These are phyloP conservation scores for Herpetomonas samuelpessoai DNA, from an alignment of 208 protist genomes.

Conservation along the genomic window DNA sequence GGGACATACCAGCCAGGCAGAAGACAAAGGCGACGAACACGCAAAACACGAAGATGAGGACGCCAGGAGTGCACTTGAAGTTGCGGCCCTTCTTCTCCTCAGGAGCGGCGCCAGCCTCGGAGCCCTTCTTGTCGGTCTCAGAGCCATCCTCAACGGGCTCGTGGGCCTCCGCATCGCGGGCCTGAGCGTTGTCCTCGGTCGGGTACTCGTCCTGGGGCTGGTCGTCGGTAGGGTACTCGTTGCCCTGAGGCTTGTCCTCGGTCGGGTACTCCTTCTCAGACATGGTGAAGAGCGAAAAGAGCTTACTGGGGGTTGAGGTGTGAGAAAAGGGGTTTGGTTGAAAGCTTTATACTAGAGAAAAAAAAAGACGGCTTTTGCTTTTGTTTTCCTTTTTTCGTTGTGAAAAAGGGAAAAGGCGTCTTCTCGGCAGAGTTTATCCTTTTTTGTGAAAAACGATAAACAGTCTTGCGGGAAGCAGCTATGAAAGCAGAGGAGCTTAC, in stretches of 20 bases:
- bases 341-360: too few relatives aligned
- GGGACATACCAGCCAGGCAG: conserved; percentile 41
- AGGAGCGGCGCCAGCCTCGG: neutral
- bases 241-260: conserved; percentile 18
- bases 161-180: conserved; percentile 15
- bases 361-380: too few relatives aligned
- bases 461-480: neutral
- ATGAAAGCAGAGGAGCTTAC: conserved; percentile 5
- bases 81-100: conserved; percentile 10
- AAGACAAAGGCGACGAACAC: conserved; percentile 39
- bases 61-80: conserved; percentile 21
- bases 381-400: too few relatives aligned
- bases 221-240: conserved; percentile 7
- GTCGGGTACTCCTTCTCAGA: conserved; percentile 23
- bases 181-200: conserved; percentile 9
- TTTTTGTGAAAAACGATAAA: conserved; percentile 16
- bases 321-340: conserved; percentile 1
- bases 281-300: conserved; percentile 12
- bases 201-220: neutral
- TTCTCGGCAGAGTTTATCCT: neutral
- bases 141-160: conserved; percentile 23
- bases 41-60: conserved; percentile 38
- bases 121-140: conserved; percentile 15
- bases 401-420: neutral
- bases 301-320: neutral